Evolutionary conservation across 768 basidiomycete genomes (phyloP).

Genomic region (Pulveroboletus ravenelii): DNA sequence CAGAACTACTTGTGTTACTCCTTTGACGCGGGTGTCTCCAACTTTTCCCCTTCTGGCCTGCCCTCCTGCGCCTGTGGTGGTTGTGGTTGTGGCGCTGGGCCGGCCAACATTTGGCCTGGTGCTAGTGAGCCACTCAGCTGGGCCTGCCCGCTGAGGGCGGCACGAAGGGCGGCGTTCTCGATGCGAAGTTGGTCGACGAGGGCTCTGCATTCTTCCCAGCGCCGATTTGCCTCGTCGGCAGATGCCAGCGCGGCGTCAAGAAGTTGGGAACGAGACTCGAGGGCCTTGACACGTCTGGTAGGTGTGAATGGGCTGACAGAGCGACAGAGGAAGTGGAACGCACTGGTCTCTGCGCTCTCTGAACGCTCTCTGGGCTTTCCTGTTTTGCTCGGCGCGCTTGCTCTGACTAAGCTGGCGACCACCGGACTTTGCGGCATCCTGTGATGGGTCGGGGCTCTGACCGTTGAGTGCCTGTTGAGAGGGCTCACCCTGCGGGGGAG

Average conservation of each 20-base stretch:
- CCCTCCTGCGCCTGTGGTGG: constrained; percentile 19
- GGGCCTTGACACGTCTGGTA: constrained; percentile 75
- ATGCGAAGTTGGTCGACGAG: constrained; percentile 84
- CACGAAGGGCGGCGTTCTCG: constrained; percentile 75
- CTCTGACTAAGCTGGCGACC: constrained; percentile 67
- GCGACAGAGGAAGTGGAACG: constrained; percentile 23
- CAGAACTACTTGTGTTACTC: constrained; percentile 10
- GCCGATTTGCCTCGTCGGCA: constrained; percentile 82
- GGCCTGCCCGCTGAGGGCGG: constrained; percentile 49
- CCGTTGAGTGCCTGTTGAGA: constrained; percentile 28
- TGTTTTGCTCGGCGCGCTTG: constrained; percentile 91
- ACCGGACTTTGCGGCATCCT: constrained; percentile 15
- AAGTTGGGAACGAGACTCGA: constrained; percentile 80
- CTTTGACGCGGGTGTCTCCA: constrained; percentile 21
- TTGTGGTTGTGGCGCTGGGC: constrained; percentile 18
- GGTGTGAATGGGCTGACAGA: background rate
- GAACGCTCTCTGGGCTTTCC: constrained; percentile 91
- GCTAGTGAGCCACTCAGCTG: constrained; percentile 32
- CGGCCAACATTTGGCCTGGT: constrained; percentile 25
- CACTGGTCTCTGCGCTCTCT: constrained; percentile 86
- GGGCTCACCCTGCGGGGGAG: constrained; percentile 21
- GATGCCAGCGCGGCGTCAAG: constrained; percentile 82
- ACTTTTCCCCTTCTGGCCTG: constrained; percentile 25
- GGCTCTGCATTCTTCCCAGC: constrained; percentile 88
- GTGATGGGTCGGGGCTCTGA: constrained; percentile 3